A percentile compares a stretch with the other conserved stretches of the same genome.
Evolutionary conservation across 768 basidiomycete species (phyloP).

Genomic region (Suillus subaureus): DNA sequence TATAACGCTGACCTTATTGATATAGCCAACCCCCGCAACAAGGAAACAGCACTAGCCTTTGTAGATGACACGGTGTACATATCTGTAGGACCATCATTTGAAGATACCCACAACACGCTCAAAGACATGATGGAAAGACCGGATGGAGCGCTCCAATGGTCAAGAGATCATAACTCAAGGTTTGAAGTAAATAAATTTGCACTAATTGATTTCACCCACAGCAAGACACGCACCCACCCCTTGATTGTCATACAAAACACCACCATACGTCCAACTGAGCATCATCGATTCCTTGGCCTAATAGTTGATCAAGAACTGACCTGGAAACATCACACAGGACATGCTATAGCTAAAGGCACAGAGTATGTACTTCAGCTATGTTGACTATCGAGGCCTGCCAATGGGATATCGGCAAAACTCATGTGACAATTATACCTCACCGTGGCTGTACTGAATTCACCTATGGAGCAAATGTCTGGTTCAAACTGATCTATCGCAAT

Average conservation of each 20-base stretch:
- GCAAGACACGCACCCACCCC: neutral
- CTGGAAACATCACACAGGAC: conserved; percentile 1
- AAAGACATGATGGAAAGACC: conserved; percentile 26
- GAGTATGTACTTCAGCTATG: neutral
- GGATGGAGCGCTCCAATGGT: conserved; percentile 9
- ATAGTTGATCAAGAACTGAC: conserved; percentile 6
- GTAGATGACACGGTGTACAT: conserved; percentile 30
- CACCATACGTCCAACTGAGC: neutral
- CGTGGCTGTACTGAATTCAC: conserved; percentile 23
- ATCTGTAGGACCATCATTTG: conserved; percentile 22
- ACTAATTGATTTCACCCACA: conserved; percentile 3
- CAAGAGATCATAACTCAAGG: neutral
- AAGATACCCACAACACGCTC: conserved; percentile 20
- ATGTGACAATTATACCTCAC: conserved; percentile 17
- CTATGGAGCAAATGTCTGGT: conserved; percentile 26
- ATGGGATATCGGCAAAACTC: neutral
- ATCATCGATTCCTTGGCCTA: conserved; percentile 1
- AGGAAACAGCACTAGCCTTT: conserved; percentile 25
- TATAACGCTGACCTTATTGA: conserved; percentile 29
- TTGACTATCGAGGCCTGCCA: neutral
- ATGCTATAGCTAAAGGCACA: neutral
- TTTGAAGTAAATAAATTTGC: conserved; percentile 17
- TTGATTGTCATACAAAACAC: neutral
- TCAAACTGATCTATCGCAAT: neutral
- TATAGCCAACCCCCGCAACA: conserved; percentile 12